Base-by-base conservation (phyloP, 176 grass and related monocot genomes). In the Thinopyrum elongatum region DNA sequence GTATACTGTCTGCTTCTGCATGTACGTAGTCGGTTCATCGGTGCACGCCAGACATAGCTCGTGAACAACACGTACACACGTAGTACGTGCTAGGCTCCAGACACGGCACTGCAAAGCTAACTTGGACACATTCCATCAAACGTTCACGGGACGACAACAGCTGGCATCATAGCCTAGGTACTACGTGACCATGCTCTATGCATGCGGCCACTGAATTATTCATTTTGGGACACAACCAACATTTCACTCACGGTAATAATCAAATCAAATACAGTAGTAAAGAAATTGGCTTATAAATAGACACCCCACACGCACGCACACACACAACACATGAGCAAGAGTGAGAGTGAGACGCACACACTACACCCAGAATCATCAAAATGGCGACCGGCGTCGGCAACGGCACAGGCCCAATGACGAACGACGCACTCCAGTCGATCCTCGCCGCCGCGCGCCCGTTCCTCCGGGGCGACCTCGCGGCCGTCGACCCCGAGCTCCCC, bases 401-500 rank as follows among this genome's bases (percentile, higher is more conserved):
- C 31, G 36, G 19, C 59, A 74, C 6, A 30, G 28, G 38, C 49
- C 65, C 27, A 2, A 1, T 1, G 53, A n/a, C 59, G 8, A 25
- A 61, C n/a, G 59, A 61, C n/a, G 22, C 1, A n/a, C 59, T 61
- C 9, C 59, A n/a, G 8, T 61, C 16, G 4, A 22, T 90, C 85
- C 88, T 97, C 30, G 65, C n/a, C 17, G 74, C 83, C 7, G 95
- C 90, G 2, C 90, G 88, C 0, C 92, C 90, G 12, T 94, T 97
- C 86, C 86, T 97, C 26, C 90, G 90, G 6, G 90, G 81, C 6
- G 88, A 97, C 35, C 80, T 85, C 30, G 70, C 65, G 5, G 57
- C 59, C 10, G 87, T 92, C 8, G 95, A 97, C 84, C 88, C 95
- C 2, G 86, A 78, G 1, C 95, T 97, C 13, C 90, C 95, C 11